These are phyloP conservation scores for Microthlaspi erraticum DNA, from an alignment of 345 rosid genomes.

Conservation along the genomic window DNA sequence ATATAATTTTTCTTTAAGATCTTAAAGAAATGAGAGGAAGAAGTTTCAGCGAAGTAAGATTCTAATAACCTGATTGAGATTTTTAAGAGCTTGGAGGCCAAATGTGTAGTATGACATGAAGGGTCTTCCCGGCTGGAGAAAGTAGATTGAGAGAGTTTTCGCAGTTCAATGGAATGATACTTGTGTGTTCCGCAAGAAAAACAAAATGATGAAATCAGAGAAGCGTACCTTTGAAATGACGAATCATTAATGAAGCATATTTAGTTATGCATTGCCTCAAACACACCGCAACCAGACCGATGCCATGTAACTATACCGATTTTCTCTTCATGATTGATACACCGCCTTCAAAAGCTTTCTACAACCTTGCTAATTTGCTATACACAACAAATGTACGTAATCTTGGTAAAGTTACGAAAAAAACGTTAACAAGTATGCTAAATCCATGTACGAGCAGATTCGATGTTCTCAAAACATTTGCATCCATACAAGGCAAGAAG, in stretches of 20 bases:
- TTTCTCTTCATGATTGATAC: slow-evolving; percentile 56
- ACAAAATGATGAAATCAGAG: not conserved
- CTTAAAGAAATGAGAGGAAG: not conserved
- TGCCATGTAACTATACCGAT: slow-evolving; percentile 80
- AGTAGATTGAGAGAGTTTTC: too few relatives aligned
- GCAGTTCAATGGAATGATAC: too few relatives aligned
- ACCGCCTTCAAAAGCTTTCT: slow-evolving; percentile 50
- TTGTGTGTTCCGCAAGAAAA: too few relatives aligned
- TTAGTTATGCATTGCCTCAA: slow-evolving; percentile 82
- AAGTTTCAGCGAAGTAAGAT: too few relatives aligned
- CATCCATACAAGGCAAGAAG: slow-evolving; percentile 86
- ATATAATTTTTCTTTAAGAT: not conserved
- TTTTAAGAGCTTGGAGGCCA: too few relatives aligned
- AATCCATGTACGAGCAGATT: not conserved
- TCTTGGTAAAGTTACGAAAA: slow-evolving; percentile 10
- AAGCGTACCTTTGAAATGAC: slow-evolving; percentile 39
- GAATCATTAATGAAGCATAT: slow-evolving; percentile 50
- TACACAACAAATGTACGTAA: not conserved
- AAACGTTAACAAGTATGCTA: not conserved
- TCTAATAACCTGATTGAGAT: not conserved
- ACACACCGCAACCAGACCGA: slow-evolving; percentile 96
- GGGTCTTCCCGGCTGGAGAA: too few relatives aligned
- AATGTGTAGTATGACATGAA: too few relatives aligned
- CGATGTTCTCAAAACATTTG: slow-evolving; percentile 60
- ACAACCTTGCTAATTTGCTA: slow-evolving; percentile 19